A percentile compares a stretch with the other conserved stretches of the same genome.
Conservation (phyloP, 2,329 filamentous ascomycete species). For the Colletotrichum sp. region DNA sequence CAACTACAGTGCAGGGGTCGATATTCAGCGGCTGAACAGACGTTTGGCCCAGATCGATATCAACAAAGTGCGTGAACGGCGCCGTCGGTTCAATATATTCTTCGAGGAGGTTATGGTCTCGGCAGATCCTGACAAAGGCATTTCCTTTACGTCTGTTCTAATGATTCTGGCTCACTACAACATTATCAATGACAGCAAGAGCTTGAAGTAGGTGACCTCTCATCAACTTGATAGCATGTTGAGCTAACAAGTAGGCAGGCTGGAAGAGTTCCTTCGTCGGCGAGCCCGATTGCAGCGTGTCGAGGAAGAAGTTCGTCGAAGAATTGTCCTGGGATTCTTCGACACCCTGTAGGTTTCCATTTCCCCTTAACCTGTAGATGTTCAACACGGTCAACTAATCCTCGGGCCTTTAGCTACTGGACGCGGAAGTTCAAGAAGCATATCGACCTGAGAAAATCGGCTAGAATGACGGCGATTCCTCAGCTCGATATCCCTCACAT, state of each 20-base stretch:
- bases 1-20: constrained; percentile 63
- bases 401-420: constrained; percentile 68
- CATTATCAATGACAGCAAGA: constrained; percentile 97
- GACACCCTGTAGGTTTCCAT: constrained; percentile 73
- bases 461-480: constrained; percentile 79
- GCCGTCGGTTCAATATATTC: constrained; percentile 88
- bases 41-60: constrained; percentile 78
- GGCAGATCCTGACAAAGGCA: constrained; percentile 86
- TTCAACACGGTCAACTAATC: background rate
- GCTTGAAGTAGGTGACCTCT: constrained; percentile 68
- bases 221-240: background rate
- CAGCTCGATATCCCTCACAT: constrained; percentile 89
- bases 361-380: background rate
- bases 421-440: constrained; percentile 80
- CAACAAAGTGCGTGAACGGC: constrained; percentile 73
- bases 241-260: constrained; percentile 47
- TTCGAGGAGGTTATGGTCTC: constrained; percentile 96
- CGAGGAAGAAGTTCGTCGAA: constrained; percentile 90
- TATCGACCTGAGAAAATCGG: constrained; percentile 73
- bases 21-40: constrained; percentile 76
- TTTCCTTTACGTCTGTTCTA: constrained; percentile 88
- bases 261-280: constrained; percentile 93
- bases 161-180: constrained; percentile 99
- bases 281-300: constrained; percentile 90
- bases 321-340: constrained; percentile 93